Evolutionary conservation across 2,329 filamentous ascomycete species (phyloP).

Genomic region (Ophiognomonia clavigignenti-juglandacearum): DNA sequence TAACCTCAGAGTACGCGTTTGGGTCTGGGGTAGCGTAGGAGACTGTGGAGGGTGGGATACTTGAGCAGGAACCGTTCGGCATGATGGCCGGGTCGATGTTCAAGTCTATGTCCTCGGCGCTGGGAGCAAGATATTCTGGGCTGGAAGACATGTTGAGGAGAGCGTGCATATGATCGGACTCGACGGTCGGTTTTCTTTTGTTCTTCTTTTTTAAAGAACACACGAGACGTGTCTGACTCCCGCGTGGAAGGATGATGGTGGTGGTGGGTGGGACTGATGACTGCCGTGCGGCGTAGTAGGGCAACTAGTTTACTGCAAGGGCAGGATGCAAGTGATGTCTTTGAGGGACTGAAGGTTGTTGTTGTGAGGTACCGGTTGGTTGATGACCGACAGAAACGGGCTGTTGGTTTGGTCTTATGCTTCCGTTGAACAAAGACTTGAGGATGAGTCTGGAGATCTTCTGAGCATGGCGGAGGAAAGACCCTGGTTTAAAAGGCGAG

Average conservation of each 20-base stretch:
- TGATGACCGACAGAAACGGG: no score
- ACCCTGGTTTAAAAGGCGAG: neutral
- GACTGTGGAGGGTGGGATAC: constrained; percentile 8
- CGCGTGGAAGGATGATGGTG: no score
- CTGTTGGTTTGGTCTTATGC: constrained; percentile 4
- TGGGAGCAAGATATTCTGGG: constrained; percentile 22
- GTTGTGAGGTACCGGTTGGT: no score
- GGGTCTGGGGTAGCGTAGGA: constrained; percentile 17
- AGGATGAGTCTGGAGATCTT: neutral
- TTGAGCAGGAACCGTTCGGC: constrained; percentile 13
- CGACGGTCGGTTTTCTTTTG: constrained; percentile 13
- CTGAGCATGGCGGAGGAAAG: neutral
- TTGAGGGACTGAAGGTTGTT: no score
- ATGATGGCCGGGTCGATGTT: constrained; percentile 17
- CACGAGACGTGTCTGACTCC: neutral
- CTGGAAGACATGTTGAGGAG: constrained; percentile 24
- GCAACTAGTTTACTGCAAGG: neutral
- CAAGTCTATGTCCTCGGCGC: constrained; percentile 17
- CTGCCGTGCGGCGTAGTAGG: neutral
- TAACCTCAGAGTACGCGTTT: constrained; percentile 17
- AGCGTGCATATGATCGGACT: constrained; percentile 20
- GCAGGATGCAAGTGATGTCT: neutral
- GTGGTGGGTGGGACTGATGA: neutral
- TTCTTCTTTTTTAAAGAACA: neutral
- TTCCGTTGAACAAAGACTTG: neutral